Base-by-base conservation (phyloP, 2,329 filamentous ascomycete genomes). In the Acrodontium crateriforme region DNA sequence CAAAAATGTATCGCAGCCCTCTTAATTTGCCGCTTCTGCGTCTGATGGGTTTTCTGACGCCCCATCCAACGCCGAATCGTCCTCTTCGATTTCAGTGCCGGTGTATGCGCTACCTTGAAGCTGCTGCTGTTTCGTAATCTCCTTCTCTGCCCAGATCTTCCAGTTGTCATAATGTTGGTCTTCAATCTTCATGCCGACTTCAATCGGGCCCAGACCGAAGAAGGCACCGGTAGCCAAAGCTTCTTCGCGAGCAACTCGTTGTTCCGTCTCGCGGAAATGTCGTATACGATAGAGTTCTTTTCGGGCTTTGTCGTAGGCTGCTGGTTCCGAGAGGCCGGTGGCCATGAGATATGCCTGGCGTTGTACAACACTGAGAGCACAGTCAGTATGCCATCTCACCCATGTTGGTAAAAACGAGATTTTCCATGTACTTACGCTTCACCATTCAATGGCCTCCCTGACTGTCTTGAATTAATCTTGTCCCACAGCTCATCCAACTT, bases 201-300 rank as follows among this genome's bases (percentile, higher is more conserved):
- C 76, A 28, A 84, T 53, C 34, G 70, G 67, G 22, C 71, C 65
- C 55, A 77, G 79, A 52, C 83, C 83, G 52, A 95, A 95, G 63
- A 83, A 83, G 27, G 84, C 85, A 29, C 89, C 89, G 5, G 79
- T 77, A 45, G 79, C 71, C 38, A 74, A 64, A 16, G 89, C 87
- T 58, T 98, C 89, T 58, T 98, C 89, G 27, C 73, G 66, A 6
- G 87, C 81, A 34, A 98, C 69, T 43, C 85, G 74, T 42, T 71
- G 68, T 58, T 87, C 74, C 25, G 93, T 70, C 40, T 94, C 84
- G 44, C 91, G 75, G 34, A 73, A 65, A 44, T 92, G 78, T 34
- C 89, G 78, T 38, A 87, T 58, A 24, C 68, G 63, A 60, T 98
- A 98, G 58, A 95, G 93, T 54, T 98, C 87, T 40, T 76, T 77